These are phyloP conservation scores for Prunus padus DNA, from an alignment of 306 rosid species.

Conservation along the genomic window DNA sequence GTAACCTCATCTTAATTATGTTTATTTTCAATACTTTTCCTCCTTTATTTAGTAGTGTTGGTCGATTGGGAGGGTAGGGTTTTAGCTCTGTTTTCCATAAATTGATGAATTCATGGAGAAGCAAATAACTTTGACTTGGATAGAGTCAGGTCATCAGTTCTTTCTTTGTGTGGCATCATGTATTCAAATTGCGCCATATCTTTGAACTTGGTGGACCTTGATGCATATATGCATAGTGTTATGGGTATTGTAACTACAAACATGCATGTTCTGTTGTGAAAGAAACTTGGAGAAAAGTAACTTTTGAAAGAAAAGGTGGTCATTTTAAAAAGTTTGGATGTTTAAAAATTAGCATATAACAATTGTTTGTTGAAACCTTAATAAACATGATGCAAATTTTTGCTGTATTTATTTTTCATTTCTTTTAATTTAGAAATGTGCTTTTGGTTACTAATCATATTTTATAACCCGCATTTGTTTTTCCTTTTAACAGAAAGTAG, in stretches of 20 bases:
- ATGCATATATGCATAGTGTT: background rate
- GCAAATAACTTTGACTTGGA: background rate
- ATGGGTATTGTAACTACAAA: background rate
- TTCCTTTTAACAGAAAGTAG: slow-evolving; percentile 54
- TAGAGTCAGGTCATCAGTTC: background rate
- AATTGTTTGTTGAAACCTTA: background rate
- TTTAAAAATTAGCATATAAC: background rate
- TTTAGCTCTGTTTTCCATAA: background rate
- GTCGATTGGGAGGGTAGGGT: background rate
- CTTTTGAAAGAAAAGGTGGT: background rate
- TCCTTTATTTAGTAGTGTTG: background rate
- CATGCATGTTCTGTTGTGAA: background rate
- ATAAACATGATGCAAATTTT: background rate
- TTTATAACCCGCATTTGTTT: background rate
- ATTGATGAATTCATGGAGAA: background rate
- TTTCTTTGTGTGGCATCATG: background rate
- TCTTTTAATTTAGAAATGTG: background rate
- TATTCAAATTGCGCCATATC: background rate
- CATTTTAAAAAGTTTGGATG: background rate
- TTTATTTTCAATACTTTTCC: background rate
- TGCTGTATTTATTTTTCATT: background rate
- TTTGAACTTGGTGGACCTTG: background rate
- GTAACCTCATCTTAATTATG: background rate
- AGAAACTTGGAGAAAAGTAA: background rate
- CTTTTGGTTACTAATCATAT: background rate